Base-by-base conservation (phyloP, 257 asterid genomes). In the Solanum sitiens region DNA sequence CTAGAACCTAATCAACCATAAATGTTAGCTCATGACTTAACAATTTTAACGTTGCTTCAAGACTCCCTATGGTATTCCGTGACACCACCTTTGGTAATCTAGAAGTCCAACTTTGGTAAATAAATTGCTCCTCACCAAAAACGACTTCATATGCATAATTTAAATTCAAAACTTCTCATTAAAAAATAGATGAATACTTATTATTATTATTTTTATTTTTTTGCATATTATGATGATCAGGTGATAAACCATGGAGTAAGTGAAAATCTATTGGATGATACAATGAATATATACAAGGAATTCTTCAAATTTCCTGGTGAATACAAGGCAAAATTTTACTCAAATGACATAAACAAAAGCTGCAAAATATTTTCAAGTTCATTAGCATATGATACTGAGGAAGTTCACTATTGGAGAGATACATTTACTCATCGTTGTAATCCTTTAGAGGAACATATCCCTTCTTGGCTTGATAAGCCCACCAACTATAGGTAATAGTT, bases 401-500 rank as follows among this genome's bases (percentile, higher is more conserved):
- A 87, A 39, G 70, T 74, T 27, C 91, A 89, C 67, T 87, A 45
- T 42, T 89, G 88, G 88, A 79, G 90, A 79, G 87, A 89, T 68
- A 89, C 85, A 18, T 50, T 85, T 18, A 80, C 75, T 27, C 98
- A 92, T 85, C 87, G 86, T 75, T 94, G 96, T 83, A 91, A 93
- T 87, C 96, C 98, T 45, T 86, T 94, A 37, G 91, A 92, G 77
- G 89, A 92, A 45, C 86, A 90, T 89, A 86, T 91, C 91, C 94
- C 89, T 86, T 86, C 37, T 56, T 94, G 98, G 95, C 97, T 97
- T 63, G 83, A 67, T 65, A 92, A 90, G 8, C 98, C 97, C 5
- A 16, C 87, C 77, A 84, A 84, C 1, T 84, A 84, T 32, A 11
- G 87, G 87, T 84, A 65, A 84, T 21, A 11, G 2, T 32, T 71